Conservation (phyloP, 768 basidiomycete genomes). For the Amanita phalloides region DNA sequence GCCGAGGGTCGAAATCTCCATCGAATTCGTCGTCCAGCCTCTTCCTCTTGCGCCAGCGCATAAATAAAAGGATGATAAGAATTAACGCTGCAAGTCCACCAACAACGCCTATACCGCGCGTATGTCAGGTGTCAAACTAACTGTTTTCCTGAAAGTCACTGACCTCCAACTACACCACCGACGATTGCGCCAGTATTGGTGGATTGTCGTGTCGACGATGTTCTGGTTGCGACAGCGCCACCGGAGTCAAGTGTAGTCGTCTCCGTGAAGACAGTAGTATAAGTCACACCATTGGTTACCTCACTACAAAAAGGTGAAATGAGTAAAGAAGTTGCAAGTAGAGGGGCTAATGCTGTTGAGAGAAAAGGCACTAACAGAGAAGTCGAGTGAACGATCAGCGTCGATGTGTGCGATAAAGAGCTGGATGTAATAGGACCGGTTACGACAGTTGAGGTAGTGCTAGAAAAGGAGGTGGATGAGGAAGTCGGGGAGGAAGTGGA, state of each 20-base stretch:
- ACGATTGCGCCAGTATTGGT: constrained; percentile 32
- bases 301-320: not conserved
- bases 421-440: not conserved
- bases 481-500: not conserved
- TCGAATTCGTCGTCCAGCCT: constrained; percentile 20
- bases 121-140: too few relatives aligned
- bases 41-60: constrained; percentile 16
- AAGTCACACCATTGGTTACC: constrained; percentile 16
- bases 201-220: not conserved
- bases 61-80: constrained; percentile 16
- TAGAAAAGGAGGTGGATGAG: not conserved
- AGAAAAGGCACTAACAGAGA: constrained; percentile 1
- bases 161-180: constrained; percentile 42
- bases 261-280: constrained; percentile 15
- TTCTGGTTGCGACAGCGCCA: constrained; percentile 12
- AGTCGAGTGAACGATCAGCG: not conserved
- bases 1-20: constrained; percentile 31
- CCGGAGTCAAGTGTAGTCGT: constrained; percentile 19
- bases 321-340: not conserved
- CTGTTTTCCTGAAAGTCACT: constrained; percentile 2
- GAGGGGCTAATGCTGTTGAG: not conserved
- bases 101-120: constrained; percentile 18
- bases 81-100: constrained; percentile 15
- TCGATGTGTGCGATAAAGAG: not conserved
- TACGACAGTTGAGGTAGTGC: not conserved